A percentile compares a stretch with the other conserved stretches of the same genome.
Conservation (phyloP, 2,329 filamentous ascomycete species). For the Diaporthe amygdali region DNA sequence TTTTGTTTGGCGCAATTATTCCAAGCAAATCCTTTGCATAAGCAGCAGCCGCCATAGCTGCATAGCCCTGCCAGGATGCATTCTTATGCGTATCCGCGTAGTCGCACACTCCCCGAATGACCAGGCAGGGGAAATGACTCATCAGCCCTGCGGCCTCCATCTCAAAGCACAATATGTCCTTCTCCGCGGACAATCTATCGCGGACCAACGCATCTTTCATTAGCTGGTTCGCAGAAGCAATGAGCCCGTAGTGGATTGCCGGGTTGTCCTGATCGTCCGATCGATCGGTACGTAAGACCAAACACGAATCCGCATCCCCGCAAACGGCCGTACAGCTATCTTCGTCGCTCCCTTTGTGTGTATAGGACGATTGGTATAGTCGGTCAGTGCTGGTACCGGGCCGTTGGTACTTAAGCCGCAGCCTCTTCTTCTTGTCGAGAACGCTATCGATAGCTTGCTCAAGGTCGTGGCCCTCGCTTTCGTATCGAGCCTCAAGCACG, state of each 20-base stretch:
- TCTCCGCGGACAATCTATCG: constrained; percentile 31
- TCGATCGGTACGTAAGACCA: background rate
- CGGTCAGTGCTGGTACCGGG: background rate
- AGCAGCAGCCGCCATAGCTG: constrained; percentile 25
- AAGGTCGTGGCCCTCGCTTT: too few relatives aligned
- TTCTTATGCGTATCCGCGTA: constrained; percentile 37
- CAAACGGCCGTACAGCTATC: background rate
- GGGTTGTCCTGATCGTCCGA: constrained; percentile 29
- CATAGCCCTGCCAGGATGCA: constrained; percentile 31
- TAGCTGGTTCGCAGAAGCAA: constrained; percentile 39
- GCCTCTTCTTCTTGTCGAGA: too few relatives aligned
- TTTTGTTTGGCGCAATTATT: background rate
- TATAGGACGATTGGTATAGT: background rate
- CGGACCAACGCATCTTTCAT: constrained; percentile 35
- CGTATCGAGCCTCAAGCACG: background rate
- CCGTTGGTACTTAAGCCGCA: too few relatives aligned
- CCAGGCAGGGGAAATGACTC: constrained; percentile 35
- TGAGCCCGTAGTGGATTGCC: constrained; percentile 39
- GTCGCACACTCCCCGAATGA: constrained; percentile 39
- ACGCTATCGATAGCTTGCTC: too few relatives aligned
- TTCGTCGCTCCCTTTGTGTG: background rate
- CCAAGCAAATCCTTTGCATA: background rate
- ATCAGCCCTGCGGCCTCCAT: constrained; percentile 38
- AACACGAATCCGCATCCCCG: background rate
- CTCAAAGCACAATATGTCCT: constrained; percentile 38